These are phyloP conservation scores for Piloderma croceum DNA, from an alignment of 768 basidiomycete genomes.

Conservation along the genomic window DNA sequence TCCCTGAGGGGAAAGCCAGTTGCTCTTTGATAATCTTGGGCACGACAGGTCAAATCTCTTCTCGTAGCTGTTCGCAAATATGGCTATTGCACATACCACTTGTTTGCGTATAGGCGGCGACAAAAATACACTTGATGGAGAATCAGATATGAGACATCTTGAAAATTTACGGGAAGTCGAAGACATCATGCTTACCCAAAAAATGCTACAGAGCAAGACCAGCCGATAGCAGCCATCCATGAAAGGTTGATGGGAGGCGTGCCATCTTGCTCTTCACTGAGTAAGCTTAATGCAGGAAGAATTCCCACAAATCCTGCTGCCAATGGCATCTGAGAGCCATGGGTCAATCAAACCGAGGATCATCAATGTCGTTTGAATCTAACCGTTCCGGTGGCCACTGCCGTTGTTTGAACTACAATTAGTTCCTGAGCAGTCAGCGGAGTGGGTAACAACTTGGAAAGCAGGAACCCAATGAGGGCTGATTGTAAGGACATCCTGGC, in stretches of 20 bases:
- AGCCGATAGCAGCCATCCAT: conserved; percentile 68
- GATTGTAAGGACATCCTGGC: conserved; percentile 93
- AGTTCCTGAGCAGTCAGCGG: conserved; percentile 89
- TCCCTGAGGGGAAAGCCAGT: conserved; percentile 90
- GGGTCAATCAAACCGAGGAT: neutral
- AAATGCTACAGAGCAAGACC: conserved; percentile 91
- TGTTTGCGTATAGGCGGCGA: conserved; percentile 93
- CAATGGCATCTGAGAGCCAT: conserved; percentile 73
- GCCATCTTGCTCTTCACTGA: conserved; percentile 73
- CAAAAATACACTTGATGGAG: conserved; percentile 69
- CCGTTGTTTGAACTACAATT: conserved; percentile 91
- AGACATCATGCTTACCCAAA: conserved; percentile 56
- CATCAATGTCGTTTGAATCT: conserved; percentile 4
- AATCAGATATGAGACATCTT: conserved; percentile 4
- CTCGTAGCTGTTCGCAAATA: conserved; percentile 1
- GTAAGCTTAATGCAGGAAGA: conserved; percentile 78
- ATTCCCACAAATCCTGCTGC: conserved; percentile 91
- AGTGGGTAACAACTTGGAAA: conserved; percentile 67
- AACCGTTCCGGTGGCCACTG: conserved; percentile 84
- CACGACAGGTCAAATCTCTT: conserved; percentile 4
- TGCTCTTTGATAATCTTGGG: conserved; percentile 87
- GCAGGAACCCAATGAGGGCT: conserved; percentile 83
- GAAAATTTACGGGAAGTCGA: neutral
- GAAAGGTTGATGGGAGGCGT: conserved; percentile 67
- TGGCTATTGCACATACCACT: conserved; percentile 53